phyloP scores from a whole-genome alignment of 2,329 filamentous ascomycete genomes.

The Venturia pyrina region DNA sequence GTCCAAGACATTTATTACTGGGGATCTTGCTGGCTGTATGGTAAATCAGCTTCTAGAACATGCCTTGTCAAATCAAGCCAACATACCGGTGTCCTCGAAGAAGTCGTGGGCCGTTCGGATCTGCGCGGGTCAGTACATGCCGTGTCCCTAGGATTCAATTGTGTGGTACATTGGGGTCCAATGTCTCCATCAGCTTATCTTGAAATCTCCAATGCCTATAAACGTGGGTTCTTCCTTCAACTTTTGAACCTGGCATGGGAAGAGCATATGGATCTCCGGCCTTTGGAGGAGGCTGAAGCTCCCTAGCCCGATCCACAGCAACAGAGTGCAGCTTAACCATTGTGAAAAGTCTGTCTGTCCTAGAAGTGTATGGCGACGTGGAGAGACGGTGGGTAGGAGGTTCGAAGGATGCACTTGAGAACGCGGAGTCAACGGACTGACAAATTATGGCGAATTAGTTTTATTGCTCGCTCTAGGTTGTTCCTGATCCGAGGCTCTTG shows the following conservation, averaged over 20 bases:
- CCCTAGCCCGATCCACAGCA: constrained; percentile 20
- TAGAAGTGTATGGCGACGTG: neutral
- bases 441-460: neutral
- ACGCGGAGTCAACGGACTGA: neutral
- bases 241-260: constrained; percentile 63
- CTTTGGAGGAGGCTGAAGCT: constrained; percentile 54
- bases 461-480: neutral
- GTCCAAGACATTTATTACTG: constrained; percentile 66
- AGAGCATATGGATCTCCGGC: constrained; percentile 70
- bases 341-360: neutral
- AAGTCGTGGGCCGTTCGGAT: constrained; percentile 66
- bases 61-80: neutral
- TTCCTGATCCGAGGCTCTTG: neutral
- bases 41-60: neutral
- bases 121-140: constrained; percentile 20
- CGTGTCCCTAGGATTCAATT: constrained; percentile 1
- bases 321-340: constrained; percentile 8
- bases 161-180: constrained; percentile 52
- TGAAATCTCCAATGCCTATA: constrained; percentile 77
- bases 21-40: constrained; percentile 32
- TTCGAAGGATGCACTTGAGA: neutral
- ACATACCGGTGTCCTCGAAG: constrained; percentile 55
- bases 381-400: neutral
- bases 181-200: constrained; percentile 60
- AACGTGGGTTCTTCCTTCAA: constrained; percentile 60